Base-by-base conservation (phyloP, 2,329 filamentous ascomycete species). In the Diplodia mutila region DNA sequence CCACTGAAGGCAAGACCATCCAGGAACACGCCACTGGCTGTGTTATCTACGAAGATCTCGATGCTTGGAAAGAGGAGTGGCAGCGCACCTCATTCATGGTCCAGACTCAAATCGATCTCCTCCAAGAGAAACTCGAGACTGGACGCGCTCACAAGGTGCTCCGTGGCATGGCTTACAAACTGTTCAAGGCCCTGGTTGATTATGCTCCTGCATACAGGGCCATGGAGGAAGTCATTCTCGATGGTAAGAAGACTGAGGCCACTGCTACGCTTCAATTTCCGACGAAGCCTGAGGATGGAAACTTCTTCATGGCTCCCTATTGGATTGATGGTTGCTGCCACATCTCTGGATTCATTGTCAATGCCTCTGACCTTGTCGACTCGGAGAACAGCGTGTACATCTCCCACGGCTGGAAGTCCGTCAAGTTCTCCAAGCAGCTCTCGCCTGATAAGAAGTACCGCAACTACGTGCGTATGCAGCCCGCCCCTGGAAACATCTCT, bases 141-240 rank as follows among this genome's bases (percentile, higher is more conserved):
- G 90, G 90, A 48, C 85, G 86, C 67, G 90, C 90, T 32, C 90
- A 91, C 76, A 90, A 91, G 79, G 86, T 93, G 69, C 86, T 90
- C 61, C 88, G 90, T 29, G 90, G 90, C 39, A 87, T 93, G 81
- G 89, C 90, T 16, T 95, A 95, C 85, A 94, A 93, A 80, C 85
- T 90, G 63, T 87, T 87, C 80, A 85, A 85, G 73, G 82, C 84
- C 65, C 79, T 87, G 37, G 86, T 87, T 46, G 84, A 83, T 61
- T 88, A 88, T 71, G 82, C 84, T 67, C 80, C 83, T 67, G 85
- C 83, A 72, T 88, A 85, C 76, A 82, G 85, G 65, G 85, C 84
- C 61, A 87, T 88, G 79, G 80, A 85, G 54, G 85, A 87, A 72
- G 85, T 87, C 57, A 85, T 87, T 61, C 79, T 87, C 12, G 85